phyloP scores from a whole-genome alignment of 2,329 filamentous ascomycete genomes.

The Ophiosphaerella korrae region DNA sequence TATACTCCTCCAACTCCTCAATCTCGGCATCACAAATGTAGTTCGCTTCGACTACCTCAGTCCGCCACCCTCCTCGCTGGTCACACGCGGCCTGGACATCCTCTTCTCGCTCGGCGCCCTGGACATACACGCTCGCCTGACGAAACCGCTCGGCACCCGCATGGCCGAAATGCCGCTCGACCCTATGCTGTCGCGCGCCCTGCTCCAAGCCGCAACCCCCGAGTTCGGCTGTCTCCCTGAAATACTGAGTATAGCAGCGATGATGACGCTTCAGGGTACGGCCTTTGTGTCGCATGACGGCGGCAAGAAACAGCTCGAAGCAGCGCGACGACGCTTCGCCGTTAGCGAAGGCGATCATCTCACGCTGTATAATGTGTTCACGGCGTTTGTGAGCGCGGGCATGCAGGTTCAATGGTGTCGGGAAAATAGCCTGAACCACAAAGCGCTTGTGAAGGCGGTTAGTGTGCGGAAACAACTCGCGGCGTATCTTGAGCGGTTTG shows the following conservation, averaged over 20 bases:
- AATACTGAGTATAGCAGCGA: constrained; percentile 88
- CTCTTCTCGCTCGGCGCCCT: constrained; percentile 85
- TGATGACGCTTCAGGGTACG: constrained; percentile 83
- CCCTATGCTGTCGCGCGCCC: constrained; percentile 91
- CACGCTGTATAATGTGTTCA: constrained; percentile 91
- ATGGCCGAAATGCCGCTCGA: constrained; percentile 95
- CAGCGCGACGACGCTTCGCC: constrained; percentile 78
- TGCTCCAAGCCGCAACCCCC: constrained; percentile 68
- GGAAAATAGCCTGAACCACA: constrained; percentile 85
- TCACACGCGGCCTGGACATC: constrained; percentile 84
- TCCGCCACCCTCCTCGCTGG: constrained; percentile 80
- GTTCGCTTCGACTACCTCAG: constrained; percentile 88
- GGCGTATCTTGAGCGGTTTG: constrained; percentile 85
- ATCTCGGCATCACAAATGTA: constrained; percentile 92
- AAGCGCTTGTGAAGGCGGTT: constrained; percentile 78
- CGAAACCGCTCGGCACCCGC: constrained; percentile 79
- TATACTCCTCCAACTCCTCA: constrained; percentile 88
- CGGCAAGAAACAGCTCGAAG: constrained; percentile 76
- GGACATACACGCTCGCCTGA: constrained; percentile 88
- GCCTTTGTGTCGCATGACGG: constrained; percentile 83
- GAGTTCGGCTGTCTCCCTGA: constrained; percentile 81
- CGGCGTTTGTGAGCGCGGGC: constrained; percentile 81
- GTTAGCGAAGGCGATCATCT: constrained; percentile 93
- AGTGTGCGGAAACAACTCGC: constrained; percentile 86
- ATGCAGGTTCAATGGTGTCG: constrained; percentile 84